Evolutionary conservation across 768 basidiomycete species (phyloP), one percentile per base, ranked within the genome.

Genomic region (Auricularia cornea): DNA sequence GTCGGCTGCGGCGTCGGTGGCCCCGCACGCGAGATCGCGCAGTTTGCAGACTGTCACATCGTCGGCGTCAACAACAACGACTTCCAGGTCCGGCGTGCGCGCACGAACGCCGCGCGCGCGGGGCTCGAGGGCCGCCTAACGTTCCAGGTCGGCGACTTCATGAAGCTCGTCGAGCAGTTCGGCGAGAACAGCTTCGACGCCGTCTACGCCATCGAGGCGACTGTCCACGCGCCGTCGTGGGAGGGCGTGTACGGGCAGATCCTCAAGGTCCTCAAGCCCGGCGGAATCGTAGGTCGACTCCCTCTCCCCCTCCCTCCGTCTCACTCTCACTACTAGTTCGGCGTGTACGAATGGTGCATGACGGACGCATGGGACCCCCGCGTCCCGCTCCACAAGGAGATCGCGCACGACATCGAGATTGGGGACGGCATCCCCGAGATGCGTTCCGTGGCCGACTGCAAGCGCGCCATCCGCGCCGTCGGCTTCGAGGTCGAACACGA

Each of bases 291-390:
- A 72, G 73, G 91, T 38, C 16, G 35, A 38, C 35, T n/a, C n/a
- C n/a, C n/a, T n/a, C n/a, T n/a, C n/a, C n/a, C n/a, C n/a, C n/a
- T n/a, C n/a, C n/a, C n/a, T n/a, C n/a, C n/a, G n/a, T n/a, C n/a
- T n/a, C n/a, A n/a, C n/a, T n/a, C n/a, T n/a, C n/a, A n/a, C n/a
- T n/a, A n/a, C n/a, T n/a, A 95, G 90, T 97, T 97, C 75, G 96
- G 95, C 71, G 90, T 98, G 40, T 99, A 98, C 76, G 97, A 98
- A 74, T 99, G 96, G 96, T 88, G 87, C 76, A 98, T 99, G 97
- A 98, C 97, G 23, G 94, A 98, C 74, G 73, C 75, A 2, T 95
- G 95, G 92, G 90, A 98, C 75, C 83, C 90, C 38, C 83, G 89
- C 56, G 89, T 81, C 72, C 90, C 94, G 20, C 76, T 82, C 61